Conservation (phyloP, 805 yeast genomes). For the Wickerhamomyces alni region DNA sequence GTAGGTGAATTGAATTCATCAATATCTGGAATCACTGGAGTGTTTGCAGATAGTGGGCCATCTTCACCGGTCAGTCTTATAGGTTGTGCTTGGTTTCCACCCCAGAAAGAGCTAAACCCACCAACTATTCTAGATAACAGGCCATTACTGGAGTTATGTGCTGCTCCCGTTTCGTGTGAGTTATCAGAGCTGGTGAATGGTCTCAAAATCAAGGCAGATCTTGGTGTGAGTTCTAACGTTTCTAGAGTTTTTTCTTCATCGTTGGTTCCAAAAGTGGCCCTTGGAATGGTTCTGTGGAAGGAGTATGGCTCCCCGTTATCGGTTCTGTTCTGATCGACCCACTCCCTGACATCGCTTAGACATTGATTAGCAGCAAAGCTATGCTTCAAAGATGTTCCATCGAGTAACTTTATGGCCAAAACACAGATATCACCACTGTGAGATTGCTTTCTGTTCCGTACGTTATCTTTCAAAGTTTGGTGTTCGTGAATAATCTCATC, state of each 20-base stretch:
- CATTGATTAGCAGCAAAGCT: conserved; percentile 41
- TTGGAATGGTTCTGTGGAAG: conserved; percentile 50
- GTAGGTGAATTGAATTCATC: conserved; percentile 12
- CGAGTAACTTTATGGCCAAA: conserved; percentile 57
- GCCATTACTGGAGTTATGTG: conserved; percentile 12
- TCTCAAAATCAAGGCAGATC: conserved; percentile 70
- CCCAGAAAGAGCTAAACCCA: conserved; percentile 31
- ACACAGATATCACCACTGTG: conserved; percentile 26
- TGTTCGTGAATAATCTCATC: conserved; percentile 17
- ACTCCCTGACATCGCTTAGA: conserved; percentile 52
- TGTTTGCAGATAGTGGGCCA: not conserved
- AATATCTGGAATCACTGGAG: not conserved
- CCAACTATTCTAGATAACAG: conserved; percentile 26
- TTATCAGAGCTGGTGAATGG: conserved; percentile 37
- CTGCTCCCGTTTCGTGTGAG: conserved; percentile 23
- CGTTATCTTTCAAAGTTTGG: conserved; percentile 14
- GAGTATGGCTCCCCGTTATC: conserved; percentile 39
- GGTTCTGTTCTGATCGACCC: conserved; percentile 49
- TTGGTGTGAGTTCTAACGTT: conserved; percentile 56
- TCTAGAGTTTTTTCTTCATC: conserved; percentile 53
- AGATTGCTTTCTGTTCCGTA: conserved; percentile 10
- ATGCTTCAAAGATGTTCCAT: conserved; percentile 54
- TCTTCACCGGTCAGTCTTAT: not conserved
- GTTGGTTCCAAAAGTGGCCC: conserved; percentile 53
- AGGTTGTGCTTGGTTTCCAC: not conserved